Percentiles rank a stretch among this genome's conserved stretches.
phyloP scores from a whole-genome alignment of 805 yeast species.

The Brettanomyces custersianus region DNA sequence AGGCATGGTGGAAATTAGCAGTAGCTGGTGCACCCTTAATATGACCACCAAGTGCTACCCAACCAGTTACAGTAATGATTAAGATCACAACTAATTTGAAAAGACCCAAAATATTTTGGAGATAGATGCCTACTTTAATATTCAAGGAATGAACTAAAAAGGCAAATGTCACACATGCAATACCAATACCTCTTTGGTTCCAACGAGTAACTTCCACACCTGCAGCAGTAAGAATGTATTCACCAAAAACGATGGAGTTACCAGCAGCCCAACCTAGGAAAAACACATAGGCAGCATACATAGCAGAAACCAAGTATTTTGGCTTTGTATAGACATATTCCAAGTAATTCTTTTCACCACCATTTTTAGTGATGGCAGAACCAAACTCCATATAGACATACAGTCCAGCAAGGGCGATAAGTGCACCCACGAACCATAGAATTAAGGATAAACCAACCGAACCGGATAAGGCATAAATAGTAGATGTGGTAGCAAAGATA shows the following conservation, averaged over 20 bases:
- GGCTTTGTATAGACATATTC: constrained; percentile 66
- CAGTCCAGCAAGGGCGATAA: constrained; percentile 56
- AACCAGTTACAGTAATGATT: constrained; percentile 67
- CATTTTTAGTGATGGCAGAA: constrained; percentile 39
- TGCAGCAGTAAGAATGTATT: constrained; percentile 68
- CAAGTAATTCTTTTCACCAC: constrained; percentile 78
- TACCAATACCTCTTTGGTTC: constrained; percentile 71
- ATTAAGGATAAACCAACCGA: constrained; percentile 65
- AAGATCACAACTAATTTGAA: constrained; percentile 63
- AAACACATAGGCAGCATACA: constrained; percentile 56
- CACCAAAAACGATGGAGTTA: constrained; percentile 73
- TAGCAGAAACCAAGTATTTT: constrained; percentile 27
- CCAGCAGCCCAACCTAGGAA: constrained; percentile 84
- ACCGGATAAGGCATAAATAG: constrained; percentile 50
- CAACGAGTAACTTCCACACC: constrained; percentile 61
- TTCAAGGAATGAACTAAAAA: constrained; percentile 53
- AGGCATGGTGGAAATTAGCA: constrained; percentile 28
- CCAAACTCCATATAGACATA: constrained; percentile 78
- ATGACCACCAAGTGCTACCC: constrained; percentile 77
- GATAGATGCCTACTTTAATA: constrained; percentile 55
- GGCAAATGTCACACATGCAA: constrained; percentile 66
- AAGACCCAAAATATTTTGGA: constrained; percentile 58
- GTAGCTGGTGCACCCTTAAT: constrained; percentile 31
- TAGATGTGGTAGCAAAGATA: constrained; percentile 58
- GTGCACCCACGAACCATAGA: constrained; percentile 67